These are phyloP conservation scores for Colletotrichum chrysophilum DNA, from an alignment of 2,329 filamentous ascomycete genomes.

Conservation along the genomic window DNA sequence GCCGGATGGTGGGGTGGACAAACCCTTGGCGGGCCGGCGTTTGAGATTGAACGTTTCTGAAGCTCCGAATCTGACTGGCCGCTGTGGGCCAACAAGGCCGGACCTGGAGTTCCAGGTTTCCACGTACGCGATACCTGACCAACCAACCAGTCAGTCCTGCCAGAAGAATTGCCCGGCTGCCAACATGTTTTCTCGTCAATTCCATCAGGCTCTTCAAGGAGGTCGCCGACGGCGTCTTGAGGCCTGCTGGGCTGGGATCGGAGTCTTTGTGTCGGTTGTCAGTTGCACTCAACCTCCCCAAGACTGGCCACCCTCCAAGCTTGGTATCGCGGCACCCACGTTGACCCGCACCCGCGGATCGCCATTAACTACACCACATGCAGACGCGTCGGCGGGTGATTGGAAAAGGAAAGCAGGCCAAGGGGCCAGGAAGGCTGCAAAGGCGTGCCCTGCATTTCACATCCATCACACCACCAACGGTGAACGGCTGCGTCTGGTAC, in stretches of 20 bases:
- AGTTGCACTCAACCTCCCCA: not conserved
- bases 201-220: not conserved
- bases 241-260: not conserved
- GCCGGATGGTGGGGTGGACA: not conserved
- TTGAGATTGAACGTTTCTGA: conserved; percentile 22
- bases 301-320: not conserved
- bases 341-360: conserved; percentile 18
- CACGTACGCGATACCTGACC: not conserved
- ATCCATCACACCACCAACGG: not conserved
- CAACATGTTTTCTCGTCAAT: not conserved
- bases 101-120: not conserved
- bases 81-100: not conserved
- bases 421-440: not conserved
- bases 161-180: not conserved
- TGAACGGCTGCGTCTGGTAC: not conserved
- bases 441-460: not conserved
- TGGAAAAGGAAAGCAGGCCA: not conserved
- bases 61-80: conserved; percentile 15
- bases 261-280: not conserved
- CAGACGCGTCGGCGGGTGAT: not conserved
- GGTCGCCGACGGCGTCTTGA: not conserved
- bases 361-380: not conserved
- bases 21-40: conserved; percentile 15
- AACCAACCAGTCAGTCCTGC: not conserved
- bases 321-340: conserved; percentile 1